Conservation (phyloP, 129 eudicot species). For the Sambucus nigra region DNA sequence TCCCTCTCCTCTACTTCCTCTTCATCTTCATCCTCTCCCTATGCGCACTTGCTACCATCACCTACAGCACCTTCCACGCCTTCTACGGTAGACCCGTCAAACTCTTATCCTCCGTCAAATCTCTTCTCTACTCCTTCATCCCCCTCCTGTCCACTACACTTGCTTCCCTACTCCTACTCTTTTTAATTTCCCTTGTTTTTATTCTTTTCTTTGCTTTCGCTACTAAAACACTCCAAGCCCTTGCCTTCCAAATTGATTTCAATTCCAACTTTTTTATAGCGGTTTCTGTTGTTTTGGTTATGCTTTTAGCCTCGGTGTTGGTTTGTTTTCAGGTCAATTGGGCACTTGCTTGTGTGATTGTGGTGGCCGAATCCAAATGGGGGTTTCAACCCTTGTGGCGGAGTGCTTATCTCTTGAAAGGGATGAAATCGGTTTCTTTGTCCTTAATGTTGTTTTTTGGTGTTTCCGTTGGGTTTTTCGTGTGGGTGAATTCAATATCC, state of each 20-base stretch:
- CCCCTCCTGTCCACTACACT: constrained; percentile 41
- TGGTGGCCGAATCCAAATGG: constrained; percentile 46
- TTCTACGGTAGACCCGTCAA: constrained; percentile 65
- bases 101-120: constrained; percentile 40
- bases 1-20: constrained; percentile 25
- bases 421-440: constrained; percentile 35
- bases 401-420: constrained; percentile 38
- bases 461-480: constrained; percentile 14
- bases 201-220: neutral
- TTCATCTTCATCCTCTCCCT: constrained; percentile 26
- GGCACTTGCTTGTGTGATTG: constrained; percentile 30
- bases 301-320: neutral
- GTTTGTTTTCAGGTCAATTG: constrained; percentile 37
- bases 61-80: constrained; percentile 58
- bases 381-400: constrained; percentile 43
- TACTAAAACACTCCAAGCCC: constrained; percentile 1
- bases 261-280: constrained; percentile 14
- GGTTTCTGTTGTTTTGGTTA: constrained; percentile 3
- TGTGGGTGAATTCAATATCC: constrained; percentile 14
- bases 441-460: constrained; percentile 32
- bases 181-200: constrained; percentile 11
- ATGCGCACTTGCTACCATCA: constrained; percentile 43
- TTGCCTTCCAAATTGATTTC: constrained; percentile 28
- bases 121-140: constrained; percentile 30
- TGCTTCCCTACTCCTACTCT: constrained; percentile 18